phyloP scores from a whole-genome alignment of 345 rosid species.

The Moricandia moricandioides region DNA sequence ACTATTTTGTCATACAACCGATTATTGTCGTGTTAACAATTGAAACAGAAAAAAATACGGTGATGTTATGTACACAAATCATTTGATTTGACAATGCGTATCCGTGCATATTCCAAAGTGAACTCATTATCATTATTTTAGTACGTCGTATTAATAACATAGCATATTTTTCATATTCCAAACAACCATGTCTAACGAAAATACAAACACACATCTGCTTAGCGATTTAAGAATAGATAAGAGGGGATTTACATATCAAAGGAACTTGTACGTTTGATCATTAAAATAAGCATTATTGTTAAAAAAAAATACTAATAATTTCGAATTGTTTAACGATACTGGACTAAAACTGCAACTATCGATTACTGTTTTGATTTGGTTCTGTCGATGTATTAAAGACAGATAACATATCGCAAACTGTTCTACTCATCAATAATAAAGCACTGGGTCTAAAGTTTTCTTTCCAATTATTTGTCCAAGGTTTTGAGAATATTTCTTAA shows the following conservation, averaged over 20 bases:
- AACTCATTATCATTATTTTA: not conserved
- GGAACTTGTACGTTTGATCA: too few relatives aligned
- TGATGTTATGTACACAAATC: not conserved
- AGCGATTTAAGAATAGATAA: too few relatives aligned
- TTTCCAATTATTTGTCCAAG: too few relatives aligned
- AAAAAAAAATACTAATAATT: too few relatives aligned
- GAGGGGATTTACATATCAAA: too few relatives aligned
- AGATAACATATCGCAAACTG: not conserved
- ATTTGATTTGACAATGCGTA: not conserved
- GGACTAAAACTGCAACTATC: not conserved
- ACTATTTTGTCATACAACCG: not conserved
- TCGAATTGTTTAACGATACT: not conserved
- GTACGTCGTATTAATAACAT: not conserved
- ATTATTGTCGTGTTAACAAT: too few relatives aligned
- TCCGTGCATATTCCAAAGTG: not conserved
- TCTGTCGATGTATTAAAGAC: not conserved
- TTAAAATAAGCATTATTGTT: too few relatives aligned
- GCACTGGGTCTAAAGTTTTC: too few relatives aligned
- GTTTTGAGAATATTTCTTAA: too few relatives aligned
- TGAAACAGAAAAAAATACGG: too few relatives aligned
- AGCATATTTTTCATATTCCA: not conserved
- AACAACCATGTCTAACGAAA: not conserved
- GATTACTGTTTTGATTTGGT: not conserved
- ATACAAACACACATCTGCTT: not conserved
- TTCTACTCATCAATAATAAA: not conserved